phyloP scores from a whole-genome alignment of 2,329 filamentous ascomycete species.

The Bipolaris oryzae region DNA sequence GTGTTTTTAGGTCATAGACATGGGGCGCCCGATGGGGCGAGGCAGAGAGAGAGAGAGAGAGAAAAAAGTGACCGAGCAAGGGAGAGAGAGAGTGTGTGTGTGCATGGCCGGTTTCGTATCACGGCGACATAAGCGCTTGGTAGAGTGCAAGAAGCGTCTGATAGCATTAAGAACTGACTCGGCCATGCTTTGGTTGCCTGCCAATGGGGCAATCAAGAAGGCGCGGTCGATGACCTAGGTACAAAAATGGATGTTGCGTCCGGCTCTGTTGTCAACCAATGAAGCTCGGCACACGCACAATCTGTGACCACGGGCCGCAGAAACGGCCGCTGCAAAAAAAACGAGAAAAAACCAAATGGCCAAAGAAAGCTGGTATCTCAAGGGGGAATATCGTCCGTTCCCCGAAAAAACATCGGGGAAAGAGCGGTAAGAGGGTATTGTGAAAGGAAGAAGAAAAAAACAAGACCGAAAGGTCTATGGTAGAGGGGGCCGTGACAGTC shows the following conservation, averaged over 20 bases:
- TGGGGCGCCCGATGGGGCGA: background rate
- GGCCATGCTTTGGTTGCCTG: constrained; percentile 2
- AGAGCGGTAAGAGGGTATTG: constrained; percentile 19
- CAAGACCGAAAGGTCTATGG: constrained; percentile 1
- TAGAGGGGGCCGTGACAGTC: constrained; percentile 5
- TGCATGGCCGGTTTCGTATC: background rate
- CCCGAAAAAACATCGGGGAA: constrained; percentile 1
- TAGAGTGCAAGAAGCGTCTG: constrained; percentile 9
- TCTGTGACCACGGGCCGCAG: constrained; percentile 15
- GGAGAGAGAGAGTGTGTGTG: background rate
- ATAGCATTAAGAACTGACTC: constrained; percentile 17
- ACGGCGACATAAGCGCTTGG: constrained; percentile 21
- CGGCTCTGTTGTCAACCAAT: constrained; percentile 13
- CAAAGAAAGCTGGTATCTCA: constrained; percentile 18
- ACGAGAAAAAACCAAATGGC: constrained; percentile 1
- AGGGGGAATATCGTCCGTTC: background rate
- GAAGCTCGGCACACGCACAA: constrained; percentile 11
- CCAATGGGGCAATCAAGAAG: constrained; percentile 12
- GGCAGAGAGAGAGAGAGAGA: no score
- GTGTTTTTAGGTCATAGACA: background rate
- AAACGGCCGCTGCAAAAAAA: constrained; percentile 13
- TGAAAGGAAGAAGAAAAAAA: constrained; percentile 10
- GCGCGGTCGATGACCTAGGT: constrained; percentile 8
- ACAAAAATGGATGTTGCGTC: constrained; percentile 5
- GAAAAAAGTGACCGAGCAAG: background rate